A percentile compares a stretch with the other conserved stretches of the same genome.
These are phyloP conservation scores for Geopyxis carbonaria DNA, from an alignment of 495 filamentous ascomycete species.

Conservation along the genomic window DNA sequence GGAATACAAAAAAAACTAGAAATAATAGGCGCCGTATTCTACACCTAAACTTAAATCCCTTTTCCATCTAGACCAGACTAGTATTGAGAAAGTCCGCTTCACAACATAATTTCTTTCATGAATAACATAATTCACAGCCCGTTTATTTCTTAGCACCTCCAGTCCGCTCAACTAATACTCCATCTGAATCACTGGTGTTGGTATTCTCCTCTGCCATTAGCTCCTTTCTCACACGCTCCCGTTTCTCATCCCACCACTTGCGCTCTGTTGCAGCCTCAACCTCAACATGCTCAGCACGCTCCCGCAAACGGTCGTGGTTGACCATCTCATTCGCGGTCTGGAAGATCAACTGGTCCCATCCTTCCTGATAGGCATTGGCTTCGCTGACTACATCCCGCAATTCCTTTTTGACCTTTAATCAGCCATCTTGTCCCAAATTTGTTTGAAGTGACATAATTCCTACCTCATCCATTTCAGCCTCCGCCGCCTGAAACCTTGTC, in stretches of 20 bases:
- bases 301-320: slow-evolving; percentile 45
- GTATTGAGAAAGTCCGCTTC: too few relatives aligned
- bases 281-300: slow-evolving; percentile 47
- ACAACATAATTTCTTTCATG: too few relatives aligned
- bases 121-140: neutral
- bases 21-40: neutral
- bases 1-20: too few relatives aligned
- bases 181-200: slow-evolving; percentile 51
- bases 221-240: slow-evolving; percentile 25
- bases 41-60: neutral
- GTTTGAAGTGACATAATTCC: slow-evolving; percentile 1
- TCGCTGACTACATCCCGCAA: slow-evolving; percentile 83
- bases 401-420: slow-evolving; percentile 32
- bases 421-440: too few relatives aligned
- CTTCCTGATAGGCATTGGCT: slow-evolving; percentile 73
- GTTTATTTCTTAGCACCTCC: neutral
- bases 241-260: slow-evolving; percentile 80
- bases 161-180: slow-evolving; percentile 43
- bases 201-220: slow-evolving; percentile 14
- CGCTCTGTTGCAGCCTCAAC: slow-evolving; percentile 53
- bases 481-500: slow-evolving; percentile 76
- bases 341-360: slow-evolving; percentile 90
- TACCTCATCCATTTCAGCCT: slow-evolving; percentile 87
- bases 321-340: slow-evolving; percentile 80
- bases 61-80: neutral